A percentile compares a stretch with the other conserved stretches of the same genome.
Evolutionary conservation across 2,329 filamentous ascomycete species (phyloP).

Genomic region (Graphium sp.): DNA sequence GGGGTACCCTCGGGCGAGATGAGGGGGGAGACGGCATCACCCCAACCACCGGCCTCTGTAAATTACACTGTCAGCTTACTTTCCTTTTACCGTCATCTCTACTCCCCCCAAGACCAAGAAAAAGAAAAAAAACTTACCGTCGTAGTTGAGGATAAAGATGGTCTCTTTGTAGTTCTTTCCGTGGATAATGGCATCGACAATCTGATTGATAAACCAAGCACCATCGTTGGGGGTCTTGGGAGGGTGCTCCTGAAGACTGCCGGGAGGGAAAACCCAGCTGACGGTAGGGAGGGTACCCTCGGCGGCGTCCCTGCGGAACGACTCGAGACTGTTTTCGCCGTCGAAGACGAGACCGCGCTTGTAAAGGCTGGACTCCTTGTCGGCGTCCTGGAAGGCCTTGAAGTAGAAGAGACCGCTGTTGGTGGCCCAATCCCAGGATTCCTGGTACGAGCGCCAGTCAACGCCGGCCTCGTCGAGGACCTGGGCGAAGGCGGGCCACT

Average conservation of each 20-base stretch:
- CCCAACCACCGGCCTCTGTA: constrained; percentile 33
- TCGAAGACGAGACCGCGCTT: constrained; percentile 26
- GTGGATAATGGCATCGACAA: too few relatives aligned
- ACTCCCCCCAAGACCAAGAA: too few relatives aligned
- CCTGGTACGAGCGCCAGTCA: constrained; percentile 32
- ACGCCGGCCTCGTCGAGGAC: constrained; percentile 27
- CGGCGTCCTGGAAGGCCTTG: constrained; percentile 28
- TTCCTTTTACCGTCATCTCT: too few relatives aligned
- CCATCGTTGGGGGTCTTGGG: too few relatives aligned
- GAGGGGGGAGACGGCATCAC: constrained; percentile 35
- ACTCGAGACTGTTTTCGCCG: constrained; percentile 25
- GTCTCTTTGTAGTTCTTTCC: too few relatives aligned
- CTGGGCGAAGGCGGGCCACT: constrained; percentile 34
- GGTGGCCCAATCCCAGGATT: constrained; percentile 32
- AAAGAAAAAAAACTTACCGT: too few relatives aligned
- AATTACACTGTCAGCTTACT: constrained; percentile 28
- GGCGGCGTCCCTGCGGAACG: constrained; percentile 30
- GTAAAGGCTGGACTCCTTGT: constrained; percentile 19
- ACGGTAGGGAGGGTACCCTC: constrained; percentile 32
- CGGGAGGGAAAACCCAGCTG: constrained; percentile 33
- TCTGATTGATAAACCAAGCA: too few relatives aligned
- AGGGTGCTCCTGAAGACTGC: too few relatives aligned
- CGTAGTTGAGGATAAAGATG: too few relatives aligned
- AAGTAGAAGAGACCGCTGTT: constrained; percentile 38
- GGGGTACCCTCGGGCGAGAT: constrained; percentile 27